phyloP scores from a whole-genome alignment of 1,139 yeast species.

The Zygoascus sp. region DNA sequence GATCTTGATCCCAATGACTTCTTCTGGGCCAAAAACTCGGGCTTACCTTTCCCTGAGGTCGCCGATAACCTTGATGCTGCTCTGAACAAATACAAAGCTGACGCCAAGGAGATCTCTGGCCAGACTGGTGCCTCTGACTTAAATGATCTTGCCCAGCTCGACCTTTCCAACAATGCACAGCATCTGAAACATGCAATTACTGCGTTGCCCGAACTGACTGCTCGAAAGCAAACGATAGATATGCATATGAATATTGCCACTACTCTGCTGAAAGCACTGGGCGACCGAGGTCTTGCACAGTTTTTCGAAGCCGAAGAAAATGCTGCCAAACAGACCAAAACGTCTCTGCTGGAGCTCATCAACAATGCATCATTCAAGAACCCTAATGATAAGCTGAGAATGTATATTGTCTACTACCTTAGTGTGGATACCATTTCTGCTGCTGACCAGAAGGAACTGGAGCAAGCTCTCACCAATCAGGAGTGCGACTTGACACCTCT shows the following conservation, averaged over 20 bases:
- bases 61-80: slow-evolving; percentile 92
- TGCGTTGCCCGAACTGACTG: slow-evolving; percentile 86
- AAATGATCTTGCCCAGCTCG: slow-evolving; percentile 50
- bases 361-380: slow-evolving; percentile 43
- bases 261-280: slow-evolving; percentile 73
- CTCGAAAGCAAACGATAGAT: slow-evolving; percentile 81
- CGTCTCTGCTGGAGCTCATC: slow-evolving; percentile 40
- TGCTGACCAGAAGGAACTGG: slow-evolving; percentile 62
- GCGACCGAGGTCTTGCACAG: slow-evolving; percentile 79
- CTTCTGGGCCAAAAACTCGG: slow-evolving; percentile 82
- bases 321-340: slow-evolving; percentile 44
- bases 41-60: slow-evolving; percentile 93
- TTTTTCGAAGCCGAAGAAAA: slow-evolving; percentile 89
- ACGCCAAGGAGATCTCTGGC: slow-evolving; percentile 79
- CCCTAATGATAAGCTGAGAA: slow-evolving; percentile 75
- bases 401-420: slow-evolving; percentile 70
- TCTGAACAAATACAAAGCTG: slow-evolving; percentile 72
- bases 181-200: slow-evolving; percentile 85
- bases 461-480: slow-evolving; percentile 56
- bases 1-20: slow-evolving; percentile 92
- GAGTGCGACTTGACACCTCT: slow-evolving; percentile 62
- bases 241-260: slow-evolving; percentile 97
- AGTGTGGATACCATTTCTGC: slow-evolving; percentile 52
- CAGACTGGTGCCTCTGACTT: slow-evolving; percentile 67
- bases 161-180: slow-evolving; percentile 52